Conservation (phyloP, 1,139 yeast species). For the Scheffersomyces illinoinensis region DNA sequence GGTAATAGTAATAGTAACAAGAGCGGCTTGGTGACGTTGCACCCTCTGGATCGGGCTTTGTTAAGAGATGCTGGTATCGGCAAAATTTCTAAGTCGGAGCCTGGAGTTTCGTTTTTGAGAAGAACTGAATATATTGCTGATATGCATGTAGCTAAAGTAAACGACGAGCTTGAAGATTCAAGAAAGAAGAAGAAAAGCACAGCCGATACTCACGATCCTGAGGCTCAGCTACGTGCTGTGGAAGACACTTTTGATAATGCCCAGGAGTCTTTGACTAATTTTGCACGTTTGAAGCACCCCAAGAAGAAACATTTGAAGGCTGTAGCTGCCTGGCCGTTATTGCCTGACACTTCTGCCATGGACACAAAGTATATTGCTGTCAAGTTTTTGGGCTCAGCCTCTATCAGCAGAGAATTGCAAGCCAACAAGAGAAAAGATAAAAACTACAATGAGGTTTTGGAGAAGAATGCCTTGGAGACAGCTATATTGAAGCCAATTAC, state of each 20-base stretch:
- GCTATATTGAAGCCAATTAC: conserved; percentile 77
- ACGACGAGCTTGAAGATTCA: conserved; percentile 11
- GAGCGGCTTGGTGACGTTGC: conserved; percentile 44
- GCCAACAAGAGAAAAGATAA: conserved; percentile 37
- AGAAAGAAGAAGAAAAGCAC: conserved; percentile 16
- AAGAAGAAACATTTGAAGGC: conserved; percentile 72
- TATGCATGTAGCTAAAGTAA: conserved; percentile 25
- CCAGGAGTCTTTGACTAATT: conserved; percentile 45
- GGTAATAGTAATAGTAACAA: conserved; percentile 4
- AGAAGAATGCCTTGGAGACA: conserved; percentile 51
- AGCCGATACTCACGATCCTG: conserved; percentile 52
- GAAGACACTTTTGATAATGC: conserved; percentile 76
- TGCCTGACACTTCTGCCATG: conserved; percentile 89
- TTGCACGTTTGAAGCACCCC: conserved; percentile 68
- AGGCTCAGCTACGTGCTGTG: conserved; percentile 62
- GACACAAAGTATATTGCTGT: conserved; percentile 74
- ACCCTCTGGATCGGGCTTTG: conserved; percentile 73
- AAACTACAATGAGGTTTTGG: conserved; percentile 39
- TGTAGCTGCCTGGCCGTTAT: conserved; percentile 72
- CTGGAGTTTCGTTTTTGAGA: conserved; percentile 80
- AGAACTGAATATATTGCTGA: conserved; percentile 88
- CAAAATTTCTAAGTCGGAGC: conserved; percentile 51
- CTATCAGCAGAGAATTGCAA: conserved; percentile 44
- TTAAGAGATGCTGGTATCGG: conserved; percentile 75
- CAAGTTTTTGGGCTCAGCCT: conserved; percentile 81